Percentiles rank a stretch among this genome's conserved stretches.
Evolutionary conservation across 2,329 filamentous ascomycete genomes (phyloP).

Genomic region (Emergomyces pasteurianus): DNA sequence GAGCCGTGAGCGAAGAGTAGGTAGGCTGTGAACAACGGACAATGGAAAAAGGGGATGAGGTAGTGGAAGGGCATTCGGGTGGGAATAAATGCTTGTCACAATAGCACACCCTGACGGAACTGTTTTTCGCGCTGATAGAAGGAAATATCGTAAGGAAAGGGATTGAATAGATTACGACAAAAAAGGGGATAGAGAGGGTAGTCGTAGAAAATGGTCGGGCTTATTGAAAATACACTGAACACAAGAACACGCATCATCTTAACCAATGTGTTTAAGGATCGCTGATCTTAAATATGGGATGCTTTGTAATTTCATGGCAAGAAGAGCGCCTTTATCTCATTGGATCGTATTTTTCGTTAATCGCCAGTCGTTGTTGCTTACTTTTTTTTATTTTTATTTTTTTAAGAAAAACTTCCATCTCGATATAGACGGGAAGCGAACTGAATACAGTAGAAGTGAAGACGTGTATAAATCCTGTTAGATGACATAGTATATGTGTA

Average conservation of each 20-base stretch:
- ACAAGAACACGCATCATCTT: not conserved
- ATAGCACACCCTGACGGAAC: not conserved
- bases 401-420: not conserved
- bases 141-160: not conserved
- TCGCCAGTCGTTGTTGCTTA: not conserved
- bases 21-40: not conserved
- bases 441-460: not conserved
- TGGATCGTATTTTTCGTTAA: constrained; percentile 2
- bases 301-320: not conserved
- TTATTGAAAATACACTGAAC: not conserved
- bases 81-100: not conserved
- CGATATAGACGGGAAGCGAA: not conserved
- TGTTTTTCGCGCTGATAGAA: not conserved
- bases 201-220: not conserved
- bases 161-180: not conserved
- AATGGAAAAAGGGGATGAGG: not conserved
- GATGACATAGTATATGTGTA: not conserved
- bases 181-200: not conserved
- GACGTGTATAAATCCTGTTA: not conserved
- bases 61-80: not conserved
- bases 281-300: not conserved
- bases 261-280: not conserved
- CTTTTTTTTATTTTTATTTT: not conserved
- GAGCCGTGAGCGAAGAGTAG: not conserved
- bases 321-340: not conserved